Base-by-base conservation (phyloP, 2,329 filamentous ascomycete species). In the Cladosporium colombiae region DNA sequence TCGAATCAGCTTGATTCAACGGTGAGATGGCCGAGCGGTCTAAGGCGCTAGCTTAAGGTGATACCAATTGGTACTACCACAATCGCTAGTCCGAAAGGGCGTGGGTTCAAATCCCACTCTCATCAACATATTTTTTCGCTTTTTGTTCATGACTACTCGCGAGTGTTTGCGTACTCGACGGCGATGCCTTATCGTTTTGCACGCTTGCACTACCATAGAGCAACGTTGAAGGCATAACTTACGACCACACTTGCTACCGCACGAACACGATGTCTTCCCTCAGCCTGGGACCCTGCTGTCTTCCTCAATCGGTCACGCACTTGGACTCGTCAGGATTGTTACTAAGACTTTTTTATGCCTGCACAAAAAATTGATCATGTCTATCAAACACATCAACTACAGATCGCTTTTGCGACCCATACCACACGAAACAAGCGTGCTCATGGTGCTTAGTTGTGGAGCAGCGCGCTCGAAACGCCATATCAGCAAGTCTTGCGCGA, bases 61-160 rank as follows among this genome's bases (percentile, higher is more conserved):
- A 11, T 46, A 46, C 40, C n/a, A 40, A 18, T 31, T 62, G 49
- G 16, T 37, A 29, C 27, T n/a, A 21, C 23, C 2, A 16, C 16
- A 55, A 53, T 49, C 60, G 60, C 60, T 62, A 55, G 60, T 62
- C 60, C 60, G 60, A 72, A 72, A 72, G 71, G 71, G 68, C 67
- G 66, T 72, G 71, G 70, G 71, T 72, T 72, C 71, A 67, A 72
- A 72, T 72, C 70, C 70, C 70, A 72, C 69, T 72, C 70, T 71
- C 69, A 67, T 72, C 70, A 70, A 49, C 68, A 66, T 35, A 46
- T 62, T 35, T 65, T 62, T 61, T 61, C 37, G 16, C 11, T 40
- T 35, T 61, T 46, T 46, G 40, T 13, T 23, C 40, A 5, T 21
- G n/a, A 23, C 13, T 13, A 1, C n/a, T 2, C n/a, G 10, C 13